Conservation (phyloP, 148 eudicot species). For the Amaranthus palmeri region DNA sequence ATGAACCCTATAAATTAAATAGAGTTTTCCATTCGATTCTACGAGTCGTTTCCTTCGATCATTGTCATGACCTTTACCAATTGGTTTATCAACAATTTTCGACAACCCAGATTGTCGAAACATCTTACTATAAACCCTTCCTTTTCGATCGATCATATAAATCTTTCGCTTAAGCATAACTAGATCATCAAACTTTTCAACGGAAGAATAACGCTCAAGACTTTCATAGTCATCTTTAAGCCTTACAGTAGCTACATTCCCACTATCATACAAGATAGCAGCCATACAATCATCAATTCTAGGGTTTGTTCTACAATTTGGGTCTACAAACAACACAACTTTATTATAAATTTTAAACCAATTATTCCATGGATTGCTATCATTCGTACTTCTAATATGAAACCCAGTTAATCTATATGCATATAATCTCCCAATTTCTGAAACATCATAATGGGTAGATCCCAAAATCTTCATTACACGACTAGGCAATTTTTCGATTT, state of each 20-base stretch:
- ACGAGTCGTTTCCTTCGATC: conserved; percentile 6
- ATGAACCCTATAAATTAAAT: not conserved
- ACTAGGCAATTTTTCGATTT: not conserved
- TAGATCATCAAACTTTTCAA: conserved; percentile 10
- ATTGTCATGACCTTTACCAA: not conserved
- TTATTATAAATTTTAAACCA: not conserved
- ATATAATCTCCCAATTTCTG: conserved; percentile 7
- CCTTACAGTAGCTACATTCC: not conserved
- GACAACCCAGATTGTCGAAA: not conserved
- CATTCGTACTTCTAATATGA: not conserved
- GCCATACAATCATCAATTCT: not conserved
- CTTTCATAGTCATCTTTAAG: not conserved
- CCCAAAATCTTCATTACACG: not conserved
- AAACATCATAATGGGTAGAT: not conserved
- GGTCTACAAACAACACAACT: conserved; percentile 3
- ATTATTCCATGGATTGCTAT: not conserved
- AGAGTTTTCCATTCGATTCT: conserved; percentile 3
- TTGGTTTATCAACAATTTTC: not conserved
- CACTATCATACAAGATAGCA: not conserved
- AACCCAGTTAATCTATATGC: not conserved
- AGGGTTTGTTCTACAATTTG: not conserved
- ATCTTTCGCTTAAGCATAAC: not conserved
- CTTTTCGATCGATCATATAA: conserved; percentile 8
- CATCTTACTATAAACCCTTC: not conserved
- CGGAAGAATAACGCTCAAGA: not conserved